Percentiles rank a stretch among this genome's conserved stretches.
Evolutionary conservation across 805 yeast species (phyloP).

Genomic region (Zygoascus bituminiphila): DNA sequence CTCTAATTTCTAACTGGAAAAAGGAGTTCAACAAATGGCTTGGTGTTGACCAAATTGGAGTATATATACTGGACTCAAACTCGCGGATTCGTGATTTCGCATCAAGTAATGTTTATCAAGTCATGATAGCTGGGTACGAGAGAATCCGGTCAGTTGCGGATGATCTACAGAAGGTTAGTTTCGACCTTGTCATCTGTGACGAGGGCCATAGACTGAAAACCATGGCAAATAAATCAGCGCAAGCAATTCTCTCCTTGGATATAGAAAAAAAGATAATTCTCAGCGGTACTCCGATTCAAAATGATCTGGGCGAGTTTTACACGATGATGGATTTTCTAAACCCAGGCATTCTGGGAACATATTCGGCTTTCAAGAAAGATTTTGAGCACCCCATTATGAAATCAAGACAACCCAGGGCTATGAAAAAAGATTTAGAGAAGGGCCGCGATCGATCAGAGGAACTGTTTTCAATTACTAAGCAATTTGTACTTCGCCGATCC

Average conservation of each 20-base stretch:
- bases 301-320: slow-evolving; percentile 77
- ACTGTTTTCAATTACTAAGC: slow-evolving; percentile 52
- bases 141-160: slow-evolving; percentile 50
- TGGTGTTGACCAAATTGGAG: slow-evolving; percentile 52
- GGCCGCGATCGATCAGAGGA: slow-evolving; percentile 62
- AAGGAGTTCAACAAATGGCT: slow-evolving; percentile 88
- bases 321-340: slow-evolving; percentile 75
- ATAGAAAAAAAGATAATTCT: slow-evolving; percentile 54
- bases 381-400: slow-evolving; percentile 63
- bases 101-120: slow-evolving; percentile 66
- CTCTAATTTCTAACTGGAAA: slow-evolving; percentile 81
- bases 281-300: slow-evolving; percentile 92
- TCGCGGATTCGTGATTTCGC: slow-evolving; percentile 52
- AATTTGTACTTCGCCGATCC: slow-evolving; percentile 68
- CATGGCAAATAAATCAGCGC: slow-evolving; percentile 60
- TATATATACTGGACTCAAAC: slow-evolving; percentile 49
- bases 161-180: slow-evolving; percentile 24
- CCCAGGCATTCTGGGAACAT: slow-evolving; percentile 70
- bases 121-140: slow-evolving; percentile 83
- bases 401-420: slow-evolving; percentile 59
- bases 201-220: slow-evolving; percentile 91
- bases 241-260: slow-evolving; percentile 48
- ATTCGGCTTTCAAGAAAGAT: slow-evolving; percentile 37
- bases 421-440: slow-evolving; percentile 37
- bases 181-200: slow-evolving; percentile 80